A percentile compares a stretch with the other conserved stretches of the same genome.
These are phyloP conservation scores for Tilletia horrida DNA, from an alignment of 1,284 basidiomycete genomes.

Conservation along the genomic window DNA sequence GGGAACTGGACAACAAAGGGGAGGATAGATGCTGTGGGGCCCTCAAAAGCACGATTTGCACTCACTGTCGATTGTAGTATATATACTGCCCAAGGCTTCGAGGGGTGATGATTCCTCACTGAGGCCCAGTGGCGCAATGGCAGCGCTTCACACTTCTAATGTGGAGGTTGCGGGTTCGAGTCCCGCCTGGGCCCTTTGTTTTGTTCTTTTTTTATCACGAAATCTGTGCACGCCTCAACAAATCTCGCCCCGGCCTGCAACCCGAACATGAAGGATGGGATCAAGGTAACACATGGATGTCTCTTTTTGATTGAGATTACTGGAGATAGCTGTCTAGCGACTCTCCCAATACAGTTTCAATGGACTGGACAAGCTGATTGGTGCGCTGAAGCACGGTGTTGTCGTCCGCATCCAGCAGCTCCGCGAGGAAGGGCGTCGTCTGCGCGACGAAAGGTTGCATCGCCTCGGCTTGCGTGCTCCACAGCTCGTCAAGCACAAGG, in stretches of 20 bases:
- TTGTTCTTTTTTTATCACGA: not conserved
- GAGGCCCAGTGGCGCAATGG: constrained; percentile 13
- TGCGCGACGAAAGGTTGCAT: constrained; percentile 60
- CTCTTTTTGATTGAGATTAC: too few relatives aligned
- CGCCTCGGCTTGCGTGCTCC: constrained; percentile 65
- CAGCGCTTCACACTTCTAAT: constrained; percentile 15
- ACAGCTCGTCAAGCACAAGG: constrained; percentile 68
- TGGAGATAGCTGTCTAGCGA: constrained; percentile 55
- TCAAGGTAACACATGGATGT: too few relatives aligned
- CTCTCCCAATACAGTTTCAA: constrained; percentile 57
- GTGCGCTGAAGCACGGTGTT: constrained; percentile 56
- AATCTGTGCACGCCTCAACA: too few relatives aligned
- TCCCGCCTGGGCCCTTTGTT: constrained; percentile 14
- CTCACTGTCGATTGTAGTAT: too few relatives aligned
- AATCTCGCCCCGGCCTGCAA: too few relatives aligned
- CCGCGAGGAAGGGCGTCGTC: constrained; percentile 60
- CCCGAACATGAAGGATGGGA: too few relatives aligned
- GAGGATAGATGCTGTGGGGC: too few relatives aligned
- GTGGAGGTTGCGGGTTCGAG: constrained; percentile 14
- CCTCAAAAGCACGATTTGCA: too few relatives aligned
- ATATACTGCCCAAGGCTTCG: not conserved
- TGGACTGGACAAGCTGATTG: constrained; percentile 56
- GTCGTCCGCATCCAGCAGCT: constrained; percentile 59
- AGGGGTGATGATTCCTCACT: not conserved
- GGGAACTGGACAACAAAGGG: too few relatives aligned